A percentile compares a stretch with the other conserved stretches of the same genome.
These are phyloP conservation scores for Alternaria incomplexa DNA, from an alignment of 2,329 filamentous ascomycete genomes.

Conservation along the genomic window DNA sequence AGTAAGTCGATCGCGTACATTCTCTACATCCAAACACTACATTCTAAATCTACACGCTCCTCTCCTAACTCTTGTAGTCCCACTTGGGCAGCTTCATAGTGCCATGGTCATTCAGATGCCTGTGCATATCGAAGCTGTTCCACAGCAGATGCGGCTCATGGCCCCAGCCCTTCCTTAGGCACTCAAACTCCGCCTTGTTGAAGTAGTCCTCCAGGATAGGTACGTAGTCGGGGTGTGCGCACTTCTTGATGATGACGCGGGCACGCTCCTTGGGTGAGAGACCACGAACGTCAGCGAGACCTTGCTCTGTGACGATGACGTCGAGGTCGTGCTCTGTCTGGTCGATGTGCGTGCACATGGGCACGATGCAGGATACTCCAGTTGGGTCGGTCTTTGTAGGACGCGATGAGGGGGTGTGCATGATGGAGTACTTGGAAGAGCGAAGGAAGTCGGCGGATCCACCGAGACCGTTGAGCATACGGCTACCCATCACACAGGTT, in stretches of 20 bases:
- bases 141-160: conserved; percentile 89
- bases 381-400: conserved; percentile 82
- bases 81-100: conserved; percentile 85
- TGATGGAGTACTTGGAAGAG: conserved; percentile 82
- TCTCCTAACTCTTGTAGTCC: conserved; percentile 45
- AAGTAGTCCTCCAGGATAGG: conserved; percentile 84
- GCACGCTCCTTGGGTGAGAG: conserved; percentile 80
- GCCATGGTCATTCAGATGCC: conserved; percentile 78
- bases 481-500: conserved; percentile 85
- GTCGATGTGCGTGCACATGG: conserved; percentile 90
- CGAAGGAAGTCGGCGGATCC: conserved; percentile 84
- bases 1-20: not conserved
- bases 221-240: conserved; percentile 82
- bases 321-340: conserved; percentile 94
- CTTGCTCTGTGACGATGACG: conserved; percentile 79
- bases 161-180: conserved; percentile 83
- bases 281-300: conserved; percentile 84
- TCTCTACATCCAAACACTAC: not conserved
- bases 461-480: conserved; percentile 86
- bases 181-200: conserved; percentile 85
- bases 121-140: conserved; percentile 89
- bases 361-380: conserved; percentile 87
- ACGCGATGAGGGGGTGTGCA: conserved; percentile 86
- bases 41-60: not conserved
- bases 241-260: conserved; percentile 84